phyloP scores from a whole-genome alignment of 371 early-diverging fungal genomes.

The Haplosporangium sp. region DNA sequence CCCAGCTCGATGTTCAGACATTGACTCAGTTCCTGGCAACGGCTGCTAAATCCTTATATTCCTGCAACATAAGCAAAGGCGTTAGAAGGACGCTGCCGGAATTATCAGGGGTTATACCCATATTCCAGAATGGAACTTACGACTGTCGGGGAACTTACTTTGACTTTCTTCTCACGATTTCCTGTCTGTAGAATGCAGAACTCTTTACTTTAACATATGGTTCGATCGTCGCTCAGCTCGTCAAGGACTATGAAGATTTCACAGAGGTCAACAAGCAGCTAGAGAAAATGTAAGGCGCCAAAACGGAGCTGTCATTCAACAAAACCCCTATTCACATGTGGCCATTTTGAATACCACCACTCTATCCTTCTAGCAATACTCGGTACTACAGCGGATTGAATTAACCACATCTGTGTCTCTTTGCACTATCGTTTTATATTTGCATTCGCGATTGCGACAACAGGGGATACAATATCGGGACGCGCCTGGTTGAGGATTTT shows the following conservation, averaged over 20 bases:
- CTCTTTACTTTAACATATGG: slow-evolving; percentile 98
- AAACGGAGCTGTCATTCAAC: background rate
- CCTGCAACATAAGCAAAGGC: too few species aligned
- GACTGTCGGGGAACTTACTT: too few species aligned
- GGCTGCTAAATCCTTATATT: too few species aligned
- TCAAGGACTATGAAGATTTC: slow-evolving; percentile 96
- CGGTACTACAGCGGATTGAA: too few species aligned
- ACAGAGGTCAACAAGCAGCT: slow-evolving; percentile 94
- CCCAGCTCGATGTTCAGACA: background rate
- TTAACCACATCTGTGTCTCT: background rate
- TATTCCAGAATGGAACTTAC: background rate
- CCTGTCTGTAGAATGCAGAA: slow-evolving; percentile 81
- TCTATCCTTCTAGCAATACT: too few species aligned
- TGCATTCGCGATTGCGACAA: background rate
- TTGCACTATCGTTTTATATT: background rate
- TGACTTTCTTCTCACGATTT: too few species aligned
- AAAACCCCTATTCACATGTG: background rate
- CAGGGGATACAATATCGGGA: slow-evolving; percentile 98
- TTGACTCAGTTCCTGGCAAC: background rate
- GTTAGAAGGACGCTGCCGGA: too few species aligned
- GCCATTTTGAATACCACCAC: background rate
- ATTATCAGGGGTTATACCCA: background rate
- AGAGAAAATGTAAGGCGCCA: slow-evolving; percentile 86
- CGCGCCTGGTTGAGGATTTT: slow-evolving; percentile 95
- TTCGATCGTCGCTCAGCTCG: slow-evolving; percentile 93